Conservation (phyloP, 2,329 filamentous ascomycete genomes). For the Pestalotiopsis sp. region DNA sequence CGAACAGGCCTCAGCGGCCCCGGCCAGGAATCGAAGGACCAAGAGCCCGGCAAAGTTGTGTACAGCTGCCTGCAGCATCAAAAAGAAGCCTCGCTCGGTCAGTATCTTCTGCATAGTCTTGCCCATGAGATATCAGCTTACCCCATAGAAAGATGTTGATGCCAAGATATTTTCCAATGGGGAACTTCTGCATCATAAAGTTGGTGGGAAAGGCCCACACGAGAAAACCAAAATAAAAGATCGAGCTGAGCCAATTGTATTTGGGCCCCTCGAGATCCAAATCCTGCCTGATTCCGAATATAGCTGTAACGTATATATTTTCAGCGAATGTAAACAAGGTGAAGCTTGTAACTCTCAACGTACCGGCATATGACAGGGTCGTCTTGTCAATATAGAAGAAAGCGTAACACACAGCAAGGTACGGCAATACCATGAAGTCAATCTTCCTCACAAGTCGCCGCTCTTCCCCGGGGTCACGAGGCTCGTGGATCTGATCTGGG, state of each 20-base stretch:
- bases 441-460: conserved; percentile 49
- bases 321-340: neutral
- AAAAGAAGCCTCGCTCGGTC: conserved; percentile 39
- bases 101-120: neutral
- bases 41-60: conserved; percentile 54
- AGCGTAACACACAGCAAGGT: conserved; percentile 54
- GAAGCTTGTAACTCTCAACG: neutral
- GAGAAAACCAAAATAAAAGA: conserved; percentile 60
- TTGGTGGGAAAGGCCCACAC: conserved; percentile 58
- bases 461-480: conserved; percentile 24
- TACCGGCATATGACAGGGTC: conserved; percentile 54
- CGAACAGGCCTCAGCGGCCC: conserved; percentile 56
- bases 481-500: conserved; percentile 26
- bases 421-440: conserved; percentile 61
- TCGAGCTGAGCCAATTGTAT: conserved; percentile 56
- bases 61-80: conserved; percentile 53
- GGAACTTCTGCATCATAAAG: conserved; percentile 52
- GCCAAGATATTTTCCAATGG: conserved; percentile 56
- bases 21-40: conserved; percentile 53
- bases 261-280: conserved; percentile 53
- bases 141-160: conserved; percentile 45
- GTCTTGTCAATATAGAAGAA: conserved; percentile 55
- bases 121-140: conserved; percentile 3
- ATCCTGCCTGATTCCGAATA: conserved; percentile 62
- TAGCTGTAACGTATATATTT: conserved; percentile 33